Percentiles rank a stretch among this genome's conserved stretches.
phyloP scores from a whole-genome alignment of 495 filamentous ascomycete genomes.

The Monascus purpureus region DNA sequence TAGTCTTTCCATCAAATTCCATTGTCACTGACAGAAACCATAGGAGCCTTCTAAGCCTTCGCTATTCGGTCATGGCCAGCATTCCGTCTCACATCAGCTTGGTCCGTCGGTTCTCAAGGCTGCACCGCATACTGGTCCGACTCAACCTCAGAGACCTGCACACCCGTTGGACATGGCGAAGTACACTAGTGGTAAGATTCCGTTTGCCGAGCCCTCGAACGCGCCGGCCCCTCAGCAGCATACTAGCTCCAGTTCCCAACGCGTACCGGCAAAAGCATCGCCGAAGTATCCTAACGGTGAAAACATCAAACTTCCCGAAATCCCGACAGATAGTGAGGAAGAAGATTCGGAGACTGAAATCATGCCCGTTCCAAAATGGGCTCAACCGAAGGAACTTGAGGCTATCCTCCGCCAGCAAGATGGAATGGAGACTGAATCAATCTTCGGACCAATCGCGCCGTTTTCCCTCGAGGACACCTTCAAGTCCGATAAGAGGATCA shows the following conservation, averaged over 20 bases:
- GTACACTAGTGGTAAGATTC: constrained; percentile 73
- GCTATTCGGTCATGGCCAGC: constrained; percentile 45
- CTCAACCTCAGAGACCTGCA: constrained; percentile 40
- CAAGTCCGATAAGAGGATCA: constrained; percentile 60
- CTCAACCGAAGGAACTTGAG: constrained; percentile 65
- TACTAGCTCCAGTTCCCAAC: constrained; percentile 24
- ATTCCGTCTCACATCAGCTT: constrained; percentile 30
- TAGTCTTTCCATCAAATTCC: too few relatives aligned
- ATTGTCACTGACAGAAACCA: constrained; percentile 3
- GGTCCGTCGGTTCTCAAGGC: constrained; percentile 26
- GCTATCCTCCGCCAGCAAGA: constrained; percentile 61
- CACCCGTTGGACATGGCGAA: constrained; percentile 69
- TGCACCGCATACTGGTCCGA: not conserved
- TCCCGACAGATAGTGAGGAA: constrained; percentile 77
- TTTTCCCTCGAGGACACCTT: constrained; percentile 95
- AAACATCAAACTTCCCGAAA: constrained; percentile 72
- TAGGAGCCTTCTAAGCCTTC: constrained; percentile 48
- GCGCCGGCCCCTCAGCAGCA: constrained; percentile 43
- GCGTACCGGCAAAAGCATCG: constrained; percentile 45
- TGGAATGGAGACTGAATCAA: constrained; percentile 63
- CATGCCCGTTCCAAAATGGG: constrained; percentile 64
- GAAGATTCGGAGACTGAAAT: constrained; percentile 50
- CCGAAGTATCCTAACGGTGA: constrained; percentile 72
- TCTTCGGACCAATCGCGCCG: constrained; percentile 79
- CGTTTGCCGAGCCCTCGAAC: constrained; percentile 62